Evolutionary conservation across 2,329 filamentous ascomycete genomes (phyloP), one percentile per base, ranked within the genome.

Genomic region (Fusarium duplospermum): DNA sequence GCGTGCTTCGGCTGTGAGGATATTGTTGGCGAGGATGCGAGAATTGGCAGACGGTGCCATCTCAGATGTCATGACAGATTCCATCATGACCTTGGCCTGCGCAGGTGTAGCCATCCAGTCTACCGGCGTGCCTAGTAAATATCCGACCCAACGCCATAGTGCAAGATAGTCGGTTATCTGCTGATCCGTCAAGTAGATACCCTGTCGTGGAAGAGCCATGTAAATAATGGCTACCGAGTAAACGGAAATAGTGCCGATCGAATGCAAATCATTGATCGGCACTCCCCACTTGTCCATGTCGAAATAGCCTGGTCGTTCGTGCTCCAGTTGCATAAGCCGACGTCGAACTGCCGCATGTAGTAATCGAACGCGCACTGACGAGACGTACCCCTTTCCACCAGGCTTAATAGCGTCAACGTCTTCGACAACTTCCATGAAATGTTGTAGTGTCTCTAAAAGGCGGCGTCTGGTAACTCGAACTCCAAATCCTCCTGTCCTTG

Each of bases 211-310:
- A 6, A 95, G 86, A 27, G 89, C 89, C 29, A 94, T 80, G 87
- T 89, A 95, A 69, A 95, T 87, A 3, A 94, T 81, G 0, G 89
- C 88, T 1, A 90, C 86, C 0, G 90, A 93, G 81, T 96, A 96
- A 1, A 90, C 90, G 38, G 86, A 86, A 69, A 95, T 91, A 2
- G 93, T 95, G 13, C 86, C 92, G 36, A 95, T 90, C 66, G 88
- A 90, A 81, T 96, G 93, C 2, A 96, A 87, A 75, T 95, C 92
- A 76, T 93, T 95, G 79, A 95, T 91, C 5, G 91, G 91, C 2
- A 92, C 84, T 4, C 92, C 91, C 79, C 85, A 88, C 69, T 87
- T 83, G 50, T 88, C 83, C 5, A 89, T 80, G 62, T 90, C 85
- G 79, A 89, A 93, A 79, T 93, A 93, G 10, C 86, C 86, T 0